These are phyloP conservation scores for Ilyonectria sp. DNA, from an alignment of 2,329 filamentous ascomycete genomes.

Conservation along the genomic window DNA sequence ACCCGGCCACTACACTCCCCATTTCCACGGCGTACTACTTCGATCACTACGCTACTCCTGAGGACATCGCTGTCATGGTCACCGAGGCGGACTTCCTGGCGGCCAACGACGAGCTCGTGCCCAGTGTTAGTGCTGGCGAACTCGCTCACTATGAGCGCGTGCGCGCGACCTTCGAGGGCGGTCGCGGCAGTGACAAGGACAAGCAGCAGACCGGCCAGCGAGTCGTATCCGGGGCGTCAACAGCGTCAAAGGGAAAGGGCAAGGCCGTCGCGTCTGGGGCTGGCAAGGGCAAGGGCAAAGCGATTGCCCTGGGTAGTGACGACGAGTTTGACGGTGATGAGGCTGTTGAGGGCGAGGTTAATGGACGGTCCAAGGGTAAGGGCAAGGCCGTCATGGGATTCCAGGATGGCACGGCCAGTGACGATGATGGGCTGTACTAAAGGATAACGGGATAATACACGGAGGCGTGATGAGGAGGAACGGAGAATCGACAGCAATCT, in stretches of 20 bases:
- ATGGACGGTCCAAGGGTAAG: conserved; percentile 65
- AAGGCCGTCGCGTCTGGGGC: conserved; percentile 45
- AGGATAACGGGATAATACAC: background rate
- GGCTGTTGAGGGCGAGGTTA: conserved; percentile 48
- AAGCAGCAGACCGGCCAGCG: conserved; percentile 49
- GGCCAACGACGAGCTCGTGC: conserved; percentile 89
- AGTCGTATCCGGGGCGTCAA: conserved; percentile 48
- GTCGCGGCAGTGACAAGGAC: conserved; percentile 53
- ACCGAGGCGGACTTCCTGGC: conserved; percentile 89
- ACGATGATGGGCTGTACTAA: conserved; percentile 71
- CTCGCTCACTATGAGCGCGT: conserved; percentile 92
- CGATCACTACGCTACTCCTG: conserved; percentile 87
- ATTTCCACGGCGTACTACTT: conserved; percentile 95
- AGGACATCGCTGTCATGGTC: conserved; percentile 90
- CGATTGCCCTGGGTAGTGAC: conserved; percentile 51
- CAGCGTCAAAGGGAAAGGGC: conserved; percentile 53
- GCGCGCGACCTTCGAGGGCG: conserved; percentile 84
- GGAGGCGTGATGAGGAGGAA: conserved; percentile 17
- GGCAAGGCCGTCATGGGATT: conserved; percentile 69
- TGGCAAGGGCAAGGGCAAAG: conserved; percentile 53
- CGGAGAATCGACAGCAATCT: conserved; percentile 17
- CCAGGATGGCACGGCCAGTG: conserved; percentile 68
- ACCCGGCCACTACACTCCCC: conserved; percentile 55
- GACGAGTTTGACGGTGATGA: conserved; percentile 54
- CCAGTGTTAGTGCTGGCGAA: conserved; percentile 93